Conservation (phyloP, 169 alveolate species). For the Plasmodium falciparum region DNA sequence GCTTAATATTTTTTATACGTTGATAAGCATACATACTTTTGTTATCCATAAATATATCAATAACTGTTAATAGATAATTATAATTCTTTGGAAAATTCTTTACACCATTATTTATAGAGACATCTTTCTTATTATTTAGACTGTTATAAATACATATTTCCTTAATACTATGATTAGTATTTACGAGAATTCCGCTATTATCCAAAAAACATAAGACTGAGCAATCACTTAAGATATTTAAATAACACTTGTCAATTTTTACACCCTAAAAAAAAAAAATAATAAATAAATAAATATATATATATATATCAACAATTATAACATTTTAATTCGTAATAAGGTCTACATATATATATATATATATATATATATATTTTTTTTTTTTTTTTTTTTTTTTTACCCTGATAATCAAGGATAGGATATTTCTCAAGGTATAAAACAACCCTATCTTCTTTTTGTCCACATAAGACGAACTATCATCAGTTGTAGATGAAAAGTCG, state of each 20-base stretch:
- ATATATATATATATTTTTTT: not conserved
- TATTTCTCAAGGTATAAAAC: slow-evolving; percentile 42
- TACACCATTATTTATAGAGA: slow-evolving; percentile 6
- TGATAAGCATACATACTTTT: slow-evolving; percentile 73
- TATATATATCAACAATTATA: slow-evolving; percentile 2
- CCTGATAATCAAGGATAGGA: slow-evolving; percentile 29
- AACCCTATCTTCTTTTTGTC: slow-evolving; percentile 27
- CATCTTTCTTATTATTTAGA: slow-evolving; percentile 31
- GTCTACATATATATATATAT: not conserved
- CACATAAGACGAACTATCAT: slow-evolving; percentile 41
- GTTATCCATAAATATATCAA: slow-evolving; percentile 64
- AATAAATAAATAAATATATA: not conserved
- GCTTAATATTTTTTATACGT: slow-evolving; percentile 36
- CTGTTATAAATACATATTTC: slow-evolving; percentile 56
- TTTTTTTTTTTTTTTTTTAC: not conserved
- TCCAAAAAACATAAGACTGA: slow-evolving; percentile 63
- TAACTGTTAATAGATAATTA: slow-evolving; percentile 41
- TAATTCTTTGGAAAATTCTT: slow-evolving; percentile 18
- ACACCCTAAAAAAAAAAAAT: slow-evolving; percentile 42
- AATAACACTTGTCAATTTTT: slow-evolving; percentile 35
- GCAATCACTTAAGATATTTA: slow-evolving; percentile 61
- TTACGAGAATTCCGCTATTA: slow-evolving; percentile 37
- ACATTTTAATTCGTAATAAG: too few species aligned
- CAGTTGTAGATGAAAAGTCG: slow-evolving; percentile 60
- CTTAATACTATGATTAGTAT: slow-evolving; percentile 49